A percentile compares a stretch with the other conserved stretches of the same genome.
These are phyloP conservation scores for Monosporascus sp. DNA, from an alignment of 2,329 filamentous ascomycete genomes.

Conservation along the genomic window DNA sequence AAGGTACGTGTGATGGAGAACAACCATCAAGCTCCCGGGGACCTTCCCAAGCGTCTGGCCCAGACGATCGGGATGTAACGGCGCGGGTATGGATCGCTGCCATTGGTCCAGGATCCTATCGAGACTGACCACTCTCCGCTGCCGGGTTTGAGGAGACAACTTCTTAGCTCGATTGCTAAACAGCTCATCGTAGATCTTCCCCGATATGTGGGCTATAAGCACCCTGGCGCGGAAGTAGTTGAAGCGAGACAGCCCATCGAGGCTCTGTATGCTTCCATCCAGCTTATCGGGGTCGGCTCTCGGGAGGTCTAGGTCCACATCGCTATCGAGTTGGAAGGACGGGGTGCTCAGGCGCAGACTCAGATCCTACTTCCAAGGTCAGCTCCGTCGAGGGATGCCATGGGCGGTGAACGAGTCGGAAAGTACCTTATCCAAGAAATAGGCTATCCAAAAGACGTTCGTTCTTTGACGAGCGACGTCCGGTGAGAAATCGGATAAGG, in stretches of 20 bases:
- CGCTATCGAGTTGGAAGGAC: constrained; percentile 33
- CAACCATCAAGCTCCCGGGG: constrained; percentile 30
- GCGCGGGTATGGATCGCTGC: constrained; percentile 28
- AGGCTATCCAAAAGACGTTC: constrained; percentile 38
- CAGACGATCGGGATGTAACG: constrained; percentile 31
- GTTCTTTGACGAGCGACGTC: constrained; percentile 30
- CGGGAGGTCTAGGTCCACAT: constrained; percentile 37
- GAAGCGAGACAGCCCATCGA: constrained; percentile 28
- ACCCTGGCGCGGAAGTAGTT: constrained; percentile 36
- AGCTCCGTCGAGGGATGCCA: background rate
- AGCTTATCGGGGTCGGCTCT: constrained; percentile 23
- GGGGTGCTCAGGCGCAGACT: constrained; percentile 32
- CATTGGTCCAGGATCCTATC: constrained; percentile 31
- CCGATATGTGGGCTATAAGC: constrained; percentile 36
- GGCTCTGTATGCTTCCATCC: constrained; percentile 29
- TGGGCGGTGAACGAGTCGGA: no score
- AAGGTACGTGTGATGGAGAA: constrained; percentile 33
- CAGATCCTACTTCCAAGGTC: constrained; percentile 24
- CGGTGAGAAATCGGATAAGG: constrained; percentile 16
- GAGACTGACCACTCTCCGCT: constrained; percentile 20
- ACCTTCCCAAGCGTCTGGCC: constrained; percentile 21
- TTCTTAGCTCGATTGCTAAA: constrained; percentile 26
- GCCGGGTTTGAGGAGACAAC: constrained; percentile 21
- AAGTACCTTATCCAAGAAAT: constrained; percentile 34
- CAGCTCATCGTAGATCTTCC: constrained; percentile 36